These are phyloP conservation scores for Suillus plorans DNA, from an alignment of 768 basidiomycete genomes.

Conservation along the genomic window DNA sequence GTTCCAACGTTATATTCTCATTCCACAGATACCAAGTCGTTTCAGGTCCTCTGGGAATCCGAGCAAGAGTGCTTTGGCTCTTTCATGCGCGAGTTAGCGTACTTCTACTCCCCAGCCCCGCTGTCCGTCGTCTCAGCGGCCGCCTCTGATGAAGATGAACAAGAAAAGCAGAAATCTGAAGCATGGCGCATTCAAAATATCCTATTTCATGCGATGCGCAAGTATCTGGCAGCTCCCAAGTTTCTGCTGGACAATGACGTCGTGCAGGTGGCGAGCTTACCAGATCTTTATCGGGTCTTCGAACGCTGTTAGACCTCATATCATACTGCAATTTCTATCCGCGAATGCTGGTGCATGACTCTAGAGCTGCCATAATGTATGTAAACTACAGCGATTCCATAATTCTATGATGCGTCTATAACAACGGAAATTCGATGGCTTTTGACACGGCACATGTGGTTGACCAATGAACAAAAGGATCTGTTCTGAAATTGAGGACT, in stretches of 20 bases:
- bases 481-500: too few relatives aligned
- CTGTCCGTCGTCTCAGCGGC: slow-evolving; percentile 17
- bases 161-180: slow-evolving; percentile 52
- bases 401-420: not conserved
- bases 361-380: not conserved
- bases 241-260: slow-evolving; percentile 55
- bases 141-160: slow-evolving; percentile 34
- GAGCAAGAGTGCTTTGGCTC: slow-evolving; percentile 85
- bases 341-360: not conserved
- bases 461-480: too few relatives aligned
- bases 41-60: slow-evolving; percentile 83
- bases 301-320: slow-evolving; percentile 68
- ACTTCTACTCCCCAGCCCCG: slow-evolving; percentile 73
- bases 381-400: not conserved
- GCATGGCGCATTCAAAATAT: slow-evolving; percentile 91
- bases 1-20: slow-evolving; percentile 1
- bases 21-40: slow-evolving; percentile 2
- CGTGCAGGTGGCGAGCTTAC: slow-evolving; percentile 85
- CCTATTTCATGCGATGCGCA: slow-evolving; percentile 82
- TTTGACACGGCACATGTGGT: too few relatives aligned
- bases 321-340: not conserved
- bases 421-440: too few relatives aligned
- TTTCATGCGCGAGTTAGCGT: slow-evolving; percentile 87
- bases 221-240: slow-evolving; percentile 69
- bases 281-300: slow-evolving; percentile 73